Conservation (phyloP, 2,329 filamentous ascomycete genomes). For the Curvularia hawaiiensis region DNA sequence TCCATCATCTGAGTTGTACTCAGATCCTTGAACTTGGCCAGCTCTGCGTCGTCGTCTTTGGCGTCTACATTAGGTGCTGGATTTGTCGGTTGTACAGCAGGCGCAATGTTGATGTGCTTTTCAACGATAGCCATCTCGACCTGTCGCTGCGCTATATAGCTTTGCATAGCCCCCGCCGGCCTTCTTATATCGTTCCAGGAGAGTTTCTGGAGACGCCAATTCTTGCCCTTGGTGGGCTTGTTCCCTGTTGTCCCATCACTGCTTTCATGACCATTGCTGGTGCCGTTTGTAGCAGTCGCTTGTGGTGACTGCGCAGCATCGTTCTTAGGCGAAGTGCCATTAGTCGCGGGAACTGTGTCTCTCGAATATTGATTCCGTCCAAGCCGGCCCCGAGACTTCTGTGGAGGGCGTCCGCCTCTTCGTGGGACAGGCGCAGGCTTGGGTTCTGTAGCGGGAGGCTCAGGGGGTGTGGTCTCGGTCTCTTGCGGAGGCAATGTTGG, state of each 20-base stretch:
- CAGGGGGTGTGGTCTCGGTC: slow-evolving; percentile 35
- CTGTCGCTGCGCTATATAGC: slow-evolving; percentile 88
- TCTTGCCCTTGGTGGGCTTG: slow-evolving; percentile 64
- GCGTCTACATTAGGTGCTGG: slow-evolving; percentile 31
- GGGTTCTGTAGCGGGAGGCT: slow-evolving; percentile 29
- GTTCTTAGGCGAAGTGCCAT: slow-evolving; percentile 41
- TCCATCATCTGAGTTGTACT: slow-evolving; percentile 92
- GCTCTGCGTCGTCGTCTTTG: slow-evolving; percentile 51
- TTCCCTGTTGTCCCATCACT: slow-evolving; percentile 62
- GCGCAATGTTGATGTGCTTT: slow-evolving; percentile 36
- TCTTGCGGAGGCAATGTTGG: slow-evolving; percentile 25
- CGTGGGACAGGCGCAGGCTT: slow-evolving; percentile 39
- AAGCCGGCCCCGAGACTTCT: slow-evolving; percentile 40
- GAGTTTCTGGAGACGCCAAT: slow-evolving; percentile 62
- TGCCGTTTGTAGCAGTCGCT: slow-evolving; percentile 38
- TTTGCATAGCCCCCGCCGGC: slow-evolving; percentile 80
- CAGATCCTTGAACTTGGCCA: slow-evolving; percentile 69
- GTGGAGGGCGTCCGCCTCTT: slow-evolving; percentile 43
- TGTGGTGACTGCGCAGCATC: slow-evolving; percentile 42
- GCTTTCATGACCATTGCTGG: slow-evolving; percentile 51
- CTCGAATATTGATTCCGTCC: slow-evolving; percentile 49
- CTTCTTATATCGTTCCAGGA: slow-evolving; percentile 89
- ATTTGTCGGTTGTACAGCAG: slow-evolving; percentile 31
- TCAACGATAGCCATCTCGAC: slow-evolving; percentile 75
- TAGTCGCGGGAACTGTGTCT: slow-evolving; percentile 41